Evolutionary conservation across 2,329 filamentous ascomycete species (phyloP).

Genomic region (Alternaria gaisen): DNA sequence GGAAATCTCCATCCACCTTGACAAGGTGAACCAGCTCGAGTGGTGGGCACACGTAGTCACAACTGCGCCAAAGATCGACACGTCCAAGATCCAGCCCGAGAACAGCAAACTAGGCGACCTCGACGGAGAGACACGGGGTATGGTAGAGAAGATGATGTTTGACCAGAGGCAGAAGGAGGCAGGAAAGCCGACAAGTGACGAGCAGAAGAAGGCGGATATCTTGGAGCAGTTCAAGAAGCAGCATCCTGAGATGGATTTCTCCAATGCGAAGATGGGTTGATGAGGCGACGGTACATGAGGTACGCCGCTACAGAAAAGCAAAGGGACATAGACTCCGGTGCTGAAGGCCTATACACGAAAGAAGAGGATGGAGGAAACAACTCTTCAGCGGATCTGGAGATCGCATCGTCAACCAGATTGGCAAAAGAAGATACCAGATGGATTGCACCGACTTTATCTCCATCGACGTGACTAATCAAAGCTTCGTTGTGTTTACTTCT

Average conservation of each 20-base stretch:
- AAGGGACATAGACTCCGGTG: background rate
- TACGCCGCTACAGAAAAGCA: background rate
- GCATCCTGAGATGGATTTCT: constrained; percentile 76
- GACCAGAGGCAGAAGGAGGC: constrained; percentile 97
- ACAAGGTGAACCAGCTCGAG: constrained; percentile 96
- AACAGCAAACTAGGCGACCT: constrained; percentile 90
- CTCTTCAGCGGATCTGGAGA: background rate
- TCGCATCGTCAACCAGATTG: background rate
- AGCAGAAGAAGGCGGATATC: constrained; percentile 94
- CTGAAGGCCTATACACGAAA: background rate
- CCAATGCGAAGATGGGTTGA: constrained; percentile 67
- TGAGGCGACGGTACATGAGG: background rate
- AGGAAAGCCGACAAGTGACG: constrained; percentile 88
- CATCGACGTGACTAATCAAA: background rate
- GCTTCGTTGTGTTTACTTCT: background rate
- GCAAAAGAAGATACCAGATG: background rate
- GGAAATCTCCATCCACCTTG: constrained; percentile 86
- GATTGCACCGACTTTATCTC: background rate
- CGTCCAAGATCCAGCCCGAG: constrained; percentile 92
- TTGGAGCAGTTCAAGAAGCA: constrained; percentile 88
- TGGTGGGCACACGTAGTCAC: constrained; percentile 98
- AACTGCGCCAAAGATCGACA: constrained; percentile 88
- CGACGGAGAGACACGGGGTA: constrained; percentile 90
- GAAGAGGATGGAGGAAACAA: background rate
- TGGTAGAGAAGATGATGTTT: constrained; percentile 99